phyloP scores from a whole-genome alignment of 371 early-diverging fungal genomes.

The Mortierella sp. region DNA sequence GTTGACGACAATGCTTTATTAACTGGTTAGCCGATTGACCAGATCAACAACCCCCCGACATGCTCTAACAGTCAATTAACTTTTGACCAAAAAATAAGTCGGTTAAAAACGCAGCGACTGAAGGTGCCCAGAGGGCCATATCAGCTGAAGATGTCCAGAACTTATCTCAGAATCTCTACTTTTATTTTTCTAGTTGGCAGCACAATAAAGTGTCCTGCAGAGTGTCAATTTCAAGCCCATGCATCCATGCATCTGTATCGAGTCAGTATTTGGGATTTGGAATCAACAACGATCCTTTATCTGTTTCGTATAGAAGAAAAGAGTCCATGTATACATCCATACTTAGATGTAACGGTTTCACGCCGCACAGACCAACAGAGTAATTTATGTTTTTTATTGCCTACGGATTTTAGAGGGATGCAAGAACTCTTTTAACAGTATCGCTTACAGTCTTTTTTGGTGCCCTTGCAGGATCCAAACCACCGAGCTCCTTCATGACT shows the following conservation, averaged over 20 bases:
- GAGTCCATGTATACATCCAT: not conserved
- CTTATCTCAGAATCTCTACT: not conserved
- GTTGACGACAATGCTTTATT: not conserved
- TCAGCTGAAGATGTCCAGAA: too few species aligned
- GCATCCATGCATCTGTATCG: constrained; percentile 3
- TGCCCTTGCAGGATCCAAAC: constrained; percentile 68
- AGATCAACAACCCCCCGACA: too few species aligned
- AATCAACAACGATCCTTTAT: constrained; percentile 13
- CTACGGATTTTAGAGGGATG: constrained; percentile 29
- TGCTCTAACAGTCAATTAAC: too few species aligned
- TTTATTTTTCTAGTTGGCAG: not conserved
- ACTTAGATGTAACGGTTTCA: not conserved
- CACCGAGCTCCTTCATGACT: constrained; percentile 81
- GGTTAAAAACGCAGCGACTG: too few species aligned
- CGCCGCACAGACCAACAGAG: constrained; percentile 12
- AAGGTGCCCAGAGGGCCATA: too few species aligned
- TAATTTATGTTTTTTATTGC: not conserved
- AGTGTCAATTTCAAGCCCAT: not conserved
- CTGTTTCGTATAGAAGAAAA: not conserved
- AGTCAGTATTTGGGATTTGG: constrained; percentile 13
- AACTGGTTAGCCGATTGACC: not conserved
- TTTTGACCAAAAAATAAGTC: too few species aligned
- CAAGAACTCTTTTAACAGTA: constrained; percentile 68
- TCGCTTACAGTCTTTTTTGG: constrained; percentile 77
- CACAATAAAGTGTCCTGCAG: not conserved